These are phyloP conservation scores for Coleophoma cylindrospora DNA, from an alignment of 2,329 filamentous ascomycete genomes.

Conservation along the genomic window DNA sequence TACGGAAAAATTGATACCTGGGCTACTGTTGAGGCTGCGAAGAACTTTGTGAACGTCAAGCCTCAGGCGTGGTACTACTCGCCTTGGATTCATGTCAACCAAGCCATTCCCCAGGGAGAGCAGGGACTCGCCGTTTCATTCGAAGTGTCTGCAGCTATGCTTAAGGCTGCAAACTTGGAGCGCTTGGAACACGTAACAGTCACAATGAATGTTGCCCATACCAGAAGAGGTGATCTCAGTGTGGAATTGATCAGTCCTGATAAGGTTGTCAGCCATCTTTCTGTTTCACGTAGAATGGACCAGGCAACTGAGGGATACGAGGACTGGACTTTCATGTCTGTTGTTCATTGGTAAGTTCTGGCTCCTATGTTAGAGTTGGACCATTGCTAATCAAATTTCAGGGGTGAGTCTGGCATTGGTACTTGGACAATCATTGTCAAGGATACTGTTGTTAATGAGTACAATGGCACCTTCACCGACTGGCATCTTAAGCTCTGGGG, in stretches of 20 bases:
- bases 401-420: slow-evolving; percentile 83
- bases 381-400: slow-evolving; percentile 34
- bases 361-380: not conserved
- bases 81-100: slow-evolving; percentile 87
- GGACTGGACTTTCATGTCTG: slow-evolving; percentile 99
- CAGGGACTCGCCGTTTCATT: slow-evolving; percentile 76
- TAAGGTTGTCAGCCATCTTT: slow-evolving; percentile 78
- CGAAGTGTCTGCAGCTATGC: slow-evolving; percentile 74
- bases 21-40: slow-evolving; percentile 77
- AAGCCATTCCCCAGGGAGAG: slow-evolving; percentile 79
- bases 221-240: slow-evolving; percentile 82
- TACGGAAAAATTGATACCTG: slow-evolving; percentile 94
- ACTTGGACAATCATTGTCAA: slow-evolving; percentile 90
- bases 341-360: slow-evolving; percentile 77
- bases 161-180: slow-evolving; percentile 77
- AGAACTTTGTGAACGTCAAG: slow-evolving; percentile 82
- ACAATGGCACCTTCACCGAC: slow-evolving; percentile 76
- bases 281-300: slow-evolving; percentile 69
- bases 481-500: slow-evolving; percentile 96
- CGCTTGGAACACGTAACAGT: slow-evolving; percentile 92
- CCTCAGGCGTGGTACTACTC: slow-evolving; percentile 94
- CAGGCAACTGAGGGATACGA: slow-evolving; percentile 64
- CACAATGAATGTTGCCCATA: slow-evolving; percentile 93
- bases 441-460: slow-evolving; percentile 73
- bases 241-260: slow-evolving; percentile 85